phyloP scores from a whole-genome alignment of 192 early-diverging fungal genomes.

The Umbelopsis vinacea region DNA sequence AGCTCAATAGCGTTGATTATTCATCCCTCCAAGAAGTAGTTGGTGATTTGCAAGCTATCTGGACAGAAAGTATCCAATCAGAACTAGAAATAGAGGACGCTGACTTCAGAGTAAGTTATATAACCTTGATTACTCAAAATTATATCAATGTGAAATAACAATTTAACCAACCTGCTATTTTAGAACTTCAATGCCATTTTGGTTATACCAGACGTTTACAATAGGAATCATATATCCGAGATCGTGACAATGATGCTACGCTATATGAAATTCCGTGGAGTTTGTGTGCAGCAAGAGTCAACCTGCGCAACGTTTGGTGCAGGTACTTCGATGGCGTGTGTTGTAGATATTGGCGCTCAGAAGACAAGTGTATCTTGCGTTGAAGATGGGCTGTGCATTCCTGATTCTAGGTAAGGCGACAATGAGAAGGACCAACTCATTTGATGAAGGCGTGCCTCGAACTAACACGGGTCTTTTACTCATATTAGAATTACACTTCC shows the following conservation, averaged over 20 bases:
- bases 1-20: conserved; percentile 79
- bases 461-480: not conserved
- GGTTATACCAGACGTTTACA: conserved; percentile 81
- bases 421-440: not conserved
- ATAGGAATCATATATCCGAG: conserved; percentile 63
- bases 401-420: conserved; percentile 58
- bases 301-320: conserved; percentile 85
- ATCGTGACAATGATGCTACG: conserved; percentile 69
- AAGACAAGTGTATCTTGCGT: conserved; percentile 83
- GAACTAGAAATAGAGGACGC: conserved; percentile 69
- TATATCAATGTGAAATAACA: not conserved
- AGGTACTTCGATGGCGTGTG: conserved; percentile 82
- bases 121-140: not conserved
- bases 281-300: conserved; percentile 82
- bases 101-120: conserved; percentile 53
- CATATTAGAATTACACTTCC: conserved; percentile 24
- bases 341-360: conserved; percentile 93
- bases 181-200: conserved; percentile 71
- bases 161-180: not conserved
- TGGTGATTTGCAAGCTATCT: conserved; percentile 81
- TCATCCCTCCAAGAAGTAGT: conserved; percentile 63
- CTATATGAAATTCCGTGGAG: conserved; percentile 77
- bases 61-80: conserved; percentile 68
- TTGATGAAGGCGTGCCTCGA: not conserved
- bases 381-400: conserved; percentile 81